Base-by-base conservation (phyloP, 305 asterid species). In the Ilex paraguariensis region DNA sequence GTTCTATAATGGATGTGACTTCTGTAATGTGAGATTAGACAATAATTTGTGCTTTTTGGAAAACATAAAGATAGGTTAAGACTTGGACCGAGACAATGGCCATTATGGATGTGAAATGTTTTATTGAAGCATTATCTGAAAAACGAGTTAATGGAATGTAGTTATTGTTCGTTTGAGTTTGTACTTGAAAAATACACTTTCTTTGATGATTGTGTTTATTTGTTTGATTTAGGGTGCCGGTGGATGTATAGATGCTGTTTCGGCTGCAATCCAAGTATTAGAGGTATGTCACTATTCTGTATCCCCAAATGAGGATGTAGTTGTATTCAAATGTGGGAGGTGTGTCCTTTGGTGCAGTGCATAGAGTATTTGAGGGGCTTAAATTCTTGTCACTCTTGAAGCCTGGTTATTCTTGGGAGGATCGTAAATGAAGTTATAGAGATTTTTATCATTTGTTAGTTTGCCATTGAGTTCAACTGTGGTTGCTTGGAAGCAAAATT, bases 241-340 rank as follows among this genome's bases (percentile, higher is more conserved):
- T 60, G 80, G 81, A 69, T 83, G 93, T 63, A 66, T 89, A 54
- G 96, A 92, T 66, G 95, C 97, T 64, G 97, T 87, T 72, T 88
- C 72, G 39, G 88, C 97, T 10, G 97, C 97, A 48, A 77, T 92
- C 79, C 82, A 77, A 73, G 89, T 84, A 49, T 71, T 92, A 82
- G 98, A 92, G 96, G 97, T 56, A 56, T 56, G 58, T 14, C n/a
- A 7, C 30, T 91, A 76, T 59, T 61, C 33, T 54, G 54, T 49
- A 54, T 42, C 36, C 45, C n/a, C 33, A 3, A 13, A 52, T n/a
- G 12, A 3, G n/a, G 0, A 16, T 31, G 17, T 9, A 9, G 1
- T 11, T 28, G 17, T 12, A 36, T 36, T 36, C 42, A 36, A 36
- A 5, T 36, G 42, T 36, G 6, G 28, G 28, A 3, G 42, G 7